These are phyloP conservation scores for Mycena leptocephala DNA, from an alignment of 768 basidiomycete genomes.

Conservation along the genomic window DNA sequence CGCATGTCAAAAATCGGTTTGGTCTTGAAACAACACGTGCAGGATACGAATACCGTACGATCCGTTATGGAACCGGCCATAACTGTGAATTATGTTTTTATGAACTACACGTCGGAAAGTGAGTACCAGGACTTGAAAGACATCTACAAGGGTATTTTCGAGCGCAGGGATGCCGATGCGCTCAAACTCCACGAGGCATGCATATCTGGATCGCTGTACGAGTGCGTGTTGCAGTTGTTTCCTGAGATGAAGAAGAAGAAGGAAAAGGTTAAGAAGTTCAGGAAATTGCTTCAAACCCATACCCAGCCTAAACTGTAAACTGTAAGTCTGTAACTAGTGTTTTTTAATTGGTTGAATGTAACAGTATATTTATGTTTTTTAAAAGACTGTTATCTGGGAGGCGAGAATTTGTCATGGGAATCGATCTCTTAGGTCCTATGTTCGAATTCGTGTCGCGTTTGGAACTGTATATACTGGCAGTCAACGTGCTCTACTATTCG, in stretches of 20 bases:
- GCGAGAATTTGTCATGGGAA: too few species aligned
- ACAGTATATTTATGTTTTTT: too few species aligned
- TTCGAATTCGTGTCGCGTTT: too few species aligned
- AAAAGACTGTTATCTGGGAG: too few species aligned
- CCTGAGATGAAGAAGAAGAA: slow-evolving; percentile 41
- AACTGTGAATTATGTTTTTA: slow-evolving; percentile 53
- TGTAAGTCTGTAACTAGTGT: too few species aligned
- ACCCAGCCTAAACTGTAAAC: too few species aligned
- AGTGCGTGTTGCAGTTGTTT: slow-evolving; percentile 42
- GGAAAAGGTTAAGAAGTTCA: slow-evolving; percentile 37
- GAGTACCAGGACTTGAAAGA: slow-evolving; percentile 48
- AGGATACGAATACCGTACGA: slow-evolving; percentile 12
- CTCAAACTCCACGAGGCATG: slow-evolving; percentile 55
- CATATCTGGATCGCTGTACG: slow-evolving; percentile 48
- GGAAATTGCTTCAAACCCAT: slow-evolving; percentile 49
- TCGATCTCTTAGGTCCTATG: too few species aligned
- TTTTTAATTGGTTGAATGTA: too few species aligned
- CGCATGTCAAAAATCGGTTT: slow-evolving; percentile 50
- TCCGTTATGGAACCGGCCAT: slow-evolving; percentile 30
- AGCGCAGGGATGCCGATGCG: slow-evolving; percentile 41
- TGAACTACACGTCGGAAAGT: slow-evolving; percentile 46
- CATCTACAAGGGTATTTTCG: slow-evolving; percentile 52
- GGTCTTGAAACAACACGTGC: slow-evolving; percentile 53
- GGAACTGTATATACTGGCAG: too few species aligned
- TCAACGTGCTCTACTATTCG: too few species aligned